phyloP scores from a whole-genome alignment of 2,329 filamentous ascomycete genomes.

The Fusarium sp. region DNA sequence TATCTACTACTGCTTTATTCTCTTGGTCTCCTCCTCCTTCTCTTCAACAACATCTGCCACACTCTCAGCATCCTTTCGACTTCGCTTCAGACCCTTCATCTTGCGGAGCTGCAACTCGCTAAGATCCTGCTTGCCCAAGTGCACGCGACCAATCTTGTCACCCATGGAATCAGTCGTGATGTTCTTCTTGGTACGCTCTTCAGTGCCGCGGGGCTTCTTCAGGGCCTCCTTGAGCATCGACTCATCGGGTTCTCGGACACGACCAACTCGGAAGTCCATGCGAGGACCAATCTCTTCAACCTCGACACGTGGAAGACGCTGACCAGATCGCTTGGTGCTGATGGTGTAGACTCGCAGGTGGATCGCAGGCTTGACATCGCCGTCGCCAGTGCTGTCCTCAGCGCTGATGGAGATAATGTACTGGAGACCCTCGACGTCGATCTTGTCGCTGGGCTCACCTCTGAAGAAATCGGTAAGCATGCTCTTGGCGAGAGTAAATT shows the following conservation, averaged over 20 bases:
- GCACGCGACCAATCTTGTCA: slow-evolving; percentile 95
- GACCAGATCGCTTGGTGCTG: slow-evolving; percentile 84
- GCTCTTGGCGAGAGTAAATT: slow-evolving; percentile 87
- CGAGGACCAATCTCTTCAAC: slow-evolving; percentile 95
- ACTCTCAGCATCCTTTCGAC: slow-evolving; percentile 67
- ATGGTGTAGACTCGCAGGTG: slow-evolving; percentile 86
- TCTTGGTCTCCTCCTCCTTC: slow-evolving; percentile 55
- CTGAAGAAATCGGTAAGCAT: slow-evolving; percentile 92
- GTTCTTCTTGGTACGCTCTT: slow-evolving; percentile 94
- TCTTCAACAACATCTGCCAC: slow-evolving; percentile 57
- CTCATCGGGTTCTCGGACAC: slow-evolving; percentile 81
- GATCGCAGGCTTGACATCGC: slow-evolving; percentile 65
- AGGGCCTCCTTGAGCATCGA: slow-evolving; percentile 88
- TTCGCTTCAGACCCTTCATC: slow-evolving; percentile 98
- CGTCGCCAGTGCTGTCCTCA: slow-evolving; percentile 65
- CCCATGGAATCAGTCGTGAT: slow-evolving; percentile 90
- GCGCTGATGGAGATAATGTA: slow-evolving; percentile 87
- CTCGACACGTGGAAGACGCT: slow-evolving; percentile 89
- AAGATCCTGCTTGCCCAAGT: slow-evolving; percentile 91
- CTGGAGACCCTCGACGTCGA: slow-evolving; percentile 95
- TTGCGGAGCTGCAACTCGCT: slow-evolving; percentile 91
- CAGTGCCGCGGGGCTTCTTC: slow-evolving; percentile 80
- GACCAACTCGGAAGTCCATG: slow-evolving; percentile 89
- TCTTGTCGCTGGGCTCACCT: slow-evolving; percentile 77
- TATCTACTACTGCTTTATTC: slow-evolving; percentile 49